Percentiles rank a stretch among this genome's conserved stretches.
phyloP scores from a whole-genome alignment of 192 early-diverging fungal genomes.

The Phlyctochytrium bullatum region DNA sequence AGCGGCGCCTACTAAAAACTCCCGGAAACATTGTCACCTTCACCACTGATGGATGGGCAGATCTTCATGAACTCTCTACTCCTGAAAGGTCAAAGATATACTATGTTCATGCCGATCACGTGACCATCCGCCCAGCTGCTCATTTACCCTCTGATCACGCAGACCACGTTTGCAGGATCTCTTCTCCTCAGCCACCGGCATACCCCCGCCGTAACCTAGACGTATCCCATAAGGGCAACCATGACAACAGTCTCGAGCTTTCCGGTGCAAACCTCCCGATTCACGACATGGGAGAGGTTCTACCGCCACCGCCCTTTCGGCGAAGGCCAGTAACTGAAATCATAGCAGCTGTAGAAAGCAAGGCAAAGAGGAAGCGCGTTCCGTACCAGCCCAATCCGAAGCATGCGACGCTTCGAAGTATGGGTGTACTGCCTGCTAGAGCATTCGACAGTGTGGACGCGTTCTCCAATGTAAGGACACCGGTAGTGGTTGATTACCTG shows the following conservation, averaged over 20 bases:
- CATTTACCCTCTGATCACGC: background rate
- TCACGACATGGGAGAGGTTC: background rate
- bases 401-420: background rate
- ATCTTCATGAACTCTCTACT: background rate
- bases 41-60: constrained; percentile 5
- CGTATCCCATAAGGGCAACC: too few relatives aligned
- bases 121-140: background rate
- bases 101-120: background rate
- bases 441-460: too few relatives aligned
- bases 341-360: background rate
- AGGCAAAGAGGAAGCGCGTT: background rate
- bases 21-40: background rate
- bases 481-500: background rate
- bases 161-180: background rate
- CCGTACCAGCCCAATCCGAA: background rate
- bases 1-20: background rate
- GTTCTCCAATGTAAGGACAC: too few relatives aligned
- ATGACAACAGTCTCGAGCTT: background rate
- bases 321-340: background rate
- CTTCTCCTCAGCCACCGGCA: background rate
- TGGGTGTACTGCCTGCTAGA: background rate
- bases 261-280: background rate
- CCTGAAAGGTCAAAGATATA: background rate
- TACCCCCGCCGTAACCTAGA: background rate
- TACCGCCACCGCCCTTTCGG: background rate